A percentile compares a stretch with the other conserved stretches of the same genome.
Conservation (phyloP, 208 protist genomes). For the Phytomonas sp. region DNA sequence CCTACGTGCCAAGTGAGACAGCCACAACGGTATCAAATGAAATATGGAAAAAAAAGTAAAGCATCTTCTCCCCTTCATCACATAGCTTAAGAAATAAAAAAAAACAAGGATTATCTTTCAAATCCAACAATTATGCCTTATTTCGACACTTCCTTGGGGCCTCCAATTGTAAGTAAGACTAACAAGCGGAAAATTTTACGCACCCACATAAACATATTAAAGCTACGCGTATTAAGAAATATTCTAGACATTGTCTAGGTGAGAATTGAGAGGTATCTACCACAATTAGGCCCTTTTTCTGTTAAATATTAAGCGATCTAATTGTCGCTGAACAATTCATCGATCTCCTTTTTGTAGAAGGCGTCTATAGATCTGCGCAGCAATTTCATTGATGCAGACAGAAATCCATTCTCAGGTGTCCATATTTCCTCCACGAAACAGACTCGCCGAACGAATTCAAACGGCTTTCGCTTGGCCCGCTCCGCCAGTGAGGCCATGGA, state of each 20-base stretch:
- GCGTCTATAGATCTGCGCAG: conserved; percentile 55
- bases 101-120: conserved; percentile 12
- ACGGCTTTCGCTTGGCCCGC: conserved; percentile 19
- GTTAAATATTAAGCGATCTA: neutral
- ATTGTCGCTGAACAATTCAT: conserved; percentile 50
- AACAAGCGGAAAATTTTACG: conserved; percentile 8
- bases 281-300: neutral
- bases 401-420: conserved; percentile 72
- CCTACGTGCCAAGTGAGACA: neutral
- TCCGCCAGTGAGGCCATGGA: conserved; percentile 34
- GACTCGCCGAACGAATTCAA: conserved; percentile 60
- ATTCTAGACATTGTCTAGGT: neutral
- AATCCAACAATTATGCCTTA: conserved; percentile 13
- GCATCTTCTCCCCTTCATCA: neutral
- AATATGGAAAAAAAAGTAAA: conserved; percentile 10
- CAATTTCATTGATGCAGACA: conserved; percentile 79
- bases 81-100: conserved; percentile 4
- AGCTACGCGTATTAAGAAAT: conserved; percentile 8
- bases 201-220: conserved; percentile 9
- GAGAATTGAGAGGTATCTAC: conserved; percentile 1
- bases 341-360: conserved; percentile 55
- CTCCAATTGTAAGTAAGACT: neutral
- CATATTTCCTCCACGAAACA: conserved; percentile 59
- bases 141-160: too few species aligned
- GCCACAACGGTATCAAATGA: conserved; percentile 10